These are phyloP conservation scores for Volvariella surrecta DNA, from an alignment of 1,284 basidiomycete species.

Conservation along the genomic window DNA sequence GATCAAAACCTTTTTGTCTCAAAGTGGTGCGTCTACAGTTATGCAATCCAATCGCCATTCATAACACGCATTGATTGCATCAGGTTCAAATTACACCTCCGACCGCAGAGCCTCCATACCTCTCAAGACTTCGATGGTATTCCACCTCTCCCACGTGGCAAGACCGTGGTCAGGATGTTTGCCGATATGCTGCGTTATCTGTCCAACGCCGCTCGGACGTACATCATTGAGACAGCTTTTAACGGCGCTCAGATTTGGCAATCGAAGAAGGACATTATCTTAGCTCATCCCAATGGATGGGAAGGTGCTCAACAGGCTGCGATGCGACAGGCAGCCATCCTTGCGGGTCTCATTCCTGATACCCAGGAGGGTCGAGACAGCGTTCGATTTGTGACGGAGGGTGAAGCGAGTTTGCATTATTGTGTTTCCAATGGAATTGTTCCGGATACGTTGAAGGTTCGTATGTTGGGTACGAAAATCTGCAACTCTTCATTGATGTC, in stretches of 20 bases:
- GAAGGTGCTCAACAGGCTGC: neutral
- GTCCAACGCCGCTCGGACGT: constrained; percentile 24
- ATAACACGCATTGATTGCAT: neutral
- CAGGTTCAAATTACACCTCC: constrained; percentile 2
- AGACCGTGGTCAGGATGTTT: constrained; percentile 28
- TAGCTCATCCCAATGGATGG: constrained; percentile 15
- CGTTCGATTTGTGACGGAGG: constrained; percentile 14
- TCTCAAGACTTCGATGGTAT: neutral
- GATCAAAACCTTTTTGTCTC: neutral
- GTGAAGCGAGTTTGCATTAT: constrained; percentile 13
- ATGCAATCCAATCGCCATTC: neutral
- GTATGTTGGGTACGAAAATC: neutral
- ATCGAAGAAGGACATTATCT: constrained; percentile 6
- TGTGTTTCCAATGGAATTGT: constrained; percentile 5
- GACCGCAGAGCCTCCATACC: neutral
- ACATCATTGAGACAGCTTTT: constrained; percentile 27
- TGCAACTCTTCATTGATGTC: constrained; percentile 10
- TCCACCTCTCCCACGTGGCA: neutral
- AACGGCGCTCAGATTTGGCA: constrained; percentile 17
- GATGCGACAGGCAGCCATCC: constrained; percentile 13
- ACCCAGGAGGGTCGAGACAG: neutral
- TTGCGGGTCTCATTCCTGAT: constrained; percentile 11
- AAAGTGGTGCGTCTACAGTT: neutral
- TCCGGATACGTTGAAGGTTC: constrained; percentile 11
- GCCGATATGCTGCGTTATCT: constrained; percentile 37